A percentile compares a stretch with the other conserved stretches of the same genome.
phyloP scores from a whole-genome alignment of 108 stramenopile genomes.

The Poteriospumella lacustris region DNA sequence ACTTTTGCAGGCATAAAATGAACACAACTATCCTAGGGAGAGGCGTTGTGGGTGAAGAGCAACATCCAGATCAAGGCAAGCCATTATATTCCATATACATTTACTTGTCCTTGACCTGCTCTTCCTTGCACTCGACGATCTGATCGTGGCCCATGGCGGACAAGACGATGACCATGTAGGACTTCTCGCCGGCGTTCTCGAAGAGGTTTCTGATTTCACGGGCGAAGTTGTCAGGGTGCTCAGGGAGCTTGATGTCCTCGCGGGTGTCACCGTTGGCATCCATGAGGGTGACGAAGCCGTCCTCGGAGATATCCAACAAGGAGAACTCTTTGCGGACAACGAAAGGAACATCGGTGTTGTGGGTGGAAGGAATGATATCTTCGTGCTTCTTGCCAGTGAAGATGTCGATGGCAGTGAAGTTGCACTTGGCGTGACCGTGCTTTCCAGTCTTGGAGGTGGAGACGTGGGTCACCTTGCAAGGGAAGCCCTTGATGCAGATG shows the following conservation, averaged over 20 bases:
- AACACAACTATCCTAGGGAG: too few species aligned
- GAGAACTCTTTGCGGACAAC: slow-evolving; percentile 91
- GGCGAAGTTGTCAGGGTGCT: slow-evolving; percentile 76
- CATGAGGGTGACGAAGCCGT: slow-evolving; percentile 90
- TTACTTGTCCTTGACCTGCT: slow-evolving; percentile 2
- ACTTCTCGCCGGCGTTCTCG: slow-evolving; percentile 69
- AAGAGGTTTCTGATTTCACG: slow-evolving; percentile 86
- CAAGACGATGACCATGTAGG: slow-evolving; percentile 46
- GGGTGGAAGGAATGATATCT: slow-evolving; percentile 96
- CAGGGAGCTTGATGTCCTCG: slow-evolving; percentile 91
- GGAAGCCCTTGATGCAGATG: slow-evolving; percentile 80
- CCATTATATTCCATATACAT: too few species aligned
- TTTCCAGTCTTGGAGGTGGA: slow-evolving; percentile 76
- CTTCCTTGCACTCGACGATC: slow-evolving; percentile 30
- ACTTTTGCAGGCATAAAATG: too few species aligned
- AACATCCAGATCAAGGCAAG: too few species aligned
- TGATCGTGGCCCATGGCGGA: slow-evolving; percentile 58
- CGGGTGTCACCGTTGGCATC: slow-evolving; percentile 94
- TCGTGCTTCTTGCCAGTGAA: slow-evolving; percentile 99
- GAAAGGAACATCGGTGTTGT: slow-evolving; percentile 92
- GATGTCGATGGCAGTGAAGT: slow-evolving; percentile 96
- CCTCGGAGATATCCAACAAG: slow-evolving; percentile 91
- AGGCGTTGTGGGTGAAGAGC: too few species aligned
- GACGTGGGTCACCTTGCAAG: slow-evolving; percentile 72
- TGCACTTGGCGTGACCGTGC: slow-evolving; percentile 99